Evolutionary conservation across 164 flowering plant genomes (phyloP), one percentile per base, ranked within the genome.

Genomic region (Stephania cephalantha): DNA sequence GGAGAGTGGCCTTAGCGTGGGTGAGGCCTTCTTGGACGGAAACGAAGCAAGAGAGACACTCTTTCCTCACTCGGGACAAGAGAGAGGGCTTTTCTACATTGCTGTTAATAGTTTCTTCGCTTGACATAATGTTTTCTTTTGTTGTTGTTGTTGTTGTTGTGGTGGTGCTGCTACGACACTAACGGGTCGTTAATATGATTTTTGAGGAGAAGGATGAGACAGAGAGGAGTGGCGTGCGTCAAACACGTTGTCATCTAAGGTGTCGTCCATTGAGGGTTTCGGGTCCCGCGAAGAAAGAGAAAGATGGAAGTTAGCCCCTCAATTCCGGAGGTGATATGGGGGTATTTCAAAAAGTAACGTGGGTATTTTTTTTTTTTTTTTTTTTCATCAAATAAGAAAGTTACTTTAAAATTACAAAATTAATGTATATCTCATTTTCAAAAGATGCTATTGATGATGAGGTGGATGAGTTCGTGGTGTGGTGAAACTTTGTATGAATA

Each of bases 21-120:
- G 64, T 55, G 10, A 84, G 78, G 10, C 77, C 73, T 71, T 87
- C 85, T 10, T 78, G 76, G 55, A 87, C 15, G 1, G 89, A 83
- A 73, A 74, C 78, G 0, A 29, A 6, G 70, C 85, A 83, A n/a
- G 76, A 78, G 7, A 80, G 15, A 55, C 80, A 81, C 9, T 20
- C 76, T 42, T 35, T 75, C 78, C 76, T 81, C 69, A 84, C n/a
- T n/a, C 82, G 74, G 18, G 80, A 61, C 76, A 35, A 53, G 67
- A 18, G 25, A 9, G 84, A 71, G 66, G n/a, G 18, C 61, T 71
- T 44, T 13, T 5, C 61, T 18, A 7, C 20, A 9, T 61, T 61
- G 18, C 12, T 12, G 65, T 58, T 58, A 20, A 61, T 61, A 15
- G 12, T 50, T 4, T 50, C 12, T 50, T 50, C 15, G 55, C 55